Conservation (phyloP, 495 filamentous ascomycete genomes). For the Podospora tetraspora region DNA sequence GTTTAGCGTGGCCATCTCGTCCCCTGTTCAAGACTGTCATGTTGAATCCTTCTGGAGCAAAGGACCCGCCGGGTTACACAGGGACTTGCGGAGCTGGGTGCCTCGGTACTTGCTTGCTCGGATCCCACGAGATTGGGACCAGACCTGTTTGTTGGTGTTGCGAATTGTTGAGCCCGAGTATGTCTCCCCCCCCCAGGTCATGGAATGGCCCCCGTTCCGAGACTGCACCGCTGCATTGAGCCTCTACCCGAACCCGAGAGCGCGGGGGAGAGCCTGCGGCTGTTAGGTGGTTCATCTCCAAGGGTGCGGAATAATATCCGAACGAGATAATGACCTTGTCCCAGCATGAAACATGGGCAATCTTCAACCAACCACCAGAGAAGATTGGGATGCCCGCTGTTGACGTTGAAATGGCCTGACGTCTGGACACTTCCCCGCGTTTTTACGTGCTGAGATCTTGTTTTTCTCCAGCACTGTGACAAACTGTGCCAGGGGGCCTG, state of each 20-base stretch:
- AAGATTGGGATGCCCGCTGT: not conserved
- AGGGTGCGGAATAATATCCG: not conserved
- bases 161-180: not conserved
- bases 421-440: not conserved
- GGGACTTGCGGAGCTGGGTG: too few relatives aligned
- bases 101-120: too few relatives aligned
- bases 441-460: not conserved
- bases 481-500: not conserved
- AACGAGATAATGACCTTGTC: conserved; percentile 1
- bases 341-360: conserved; percentile 6
- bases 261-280: not conserved
- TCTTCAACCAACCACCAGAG: not conserved
- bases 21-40: not conserved
- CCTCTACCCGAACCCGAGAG: not conserved
- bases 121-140: too few relatives aligned
- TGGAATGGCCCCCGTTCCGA: not conserved
- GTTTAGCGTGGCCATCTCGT: not conserved
- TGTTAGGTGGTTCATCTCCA: not conserved
- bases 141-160: not conserved
- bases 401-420: not conserved
- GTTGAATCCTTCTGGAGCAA: not conserved
- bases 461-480: not conserved
- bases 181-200: too few relatives aligned
- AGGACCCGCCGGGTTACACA: not conserved
- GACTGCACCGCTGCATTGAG: not conserved